A percentile compares a stretch with the other conserved stretches of the same genome.
Evolutionary conservation across 192 early-diverging fungal species (phyloP).

Genomic region (Backusella circina): DNA sequence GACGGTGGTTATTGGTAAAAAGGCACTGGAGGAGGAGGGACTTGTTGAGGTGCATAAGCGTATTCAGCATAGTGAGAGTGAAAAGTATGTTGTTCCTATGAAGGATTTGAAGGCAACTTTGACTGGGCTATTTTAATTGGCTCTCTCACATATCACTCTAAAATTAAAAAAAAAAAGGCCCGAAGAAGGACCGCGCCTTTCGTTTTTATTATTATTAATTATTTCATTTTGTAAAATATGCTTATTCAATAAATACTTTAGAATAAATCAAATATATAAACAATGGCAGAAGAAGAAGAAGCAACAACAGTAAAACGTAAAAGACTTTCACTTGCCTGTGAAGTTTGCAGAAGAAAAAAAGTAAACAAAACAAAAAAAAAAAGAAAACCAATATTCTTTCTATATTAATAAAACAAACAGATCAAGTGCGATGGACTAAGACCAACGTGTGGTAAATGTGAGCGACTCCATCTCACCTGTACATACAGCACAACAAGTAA

Average conservation of each 20-base stretch:
- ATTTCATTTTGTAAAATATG: too few species aligned
- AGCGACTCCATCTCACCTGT: constrained; percentile 61
- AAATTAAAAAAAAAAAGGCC: background rate
- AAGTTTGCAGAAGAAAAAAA: constrained; percentile 74
- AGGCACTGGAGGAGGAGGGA: constrained; percentile 35
- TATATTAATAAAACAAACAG: constrained; percentile 10
- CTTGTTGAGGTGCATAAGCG: constrained; percentile 51
- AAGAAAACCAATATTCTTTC: background rate
- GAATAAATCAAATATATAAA: too few species aligned
- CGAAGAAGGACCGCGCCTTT: background rate
- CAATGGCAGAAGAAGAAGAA: background rate
- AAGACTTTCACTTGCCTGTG: constrained; percentile 65
- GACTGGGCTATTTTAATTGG: background rate
- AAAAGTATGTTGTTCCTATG: constrained; percentile 6
- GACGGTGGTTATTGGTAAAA: constrained; percentile 71
- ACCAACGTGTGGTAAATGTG: constrained; percentile 82
- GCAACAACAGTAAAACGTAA: constrained; percentile 45
- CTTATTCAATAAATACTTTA: too few species aligned
- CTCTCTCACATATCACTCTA: too few species aligned
- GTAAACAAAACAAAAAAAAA: constrained; percentile 5
- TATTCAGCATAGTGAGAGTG: constrained; percentile 12
- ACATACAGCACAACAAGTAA: constrained; percentile 82
- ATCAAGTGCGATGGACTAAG: constrained; percentile 82
- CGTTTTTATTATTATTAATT: too few species aligned
- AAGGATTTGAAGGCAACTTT: background rate